Base-by-base conservation (phyloP, 2,329 filamentous ascomycete species). In the Colletotrichum simmondsii region DNA sequence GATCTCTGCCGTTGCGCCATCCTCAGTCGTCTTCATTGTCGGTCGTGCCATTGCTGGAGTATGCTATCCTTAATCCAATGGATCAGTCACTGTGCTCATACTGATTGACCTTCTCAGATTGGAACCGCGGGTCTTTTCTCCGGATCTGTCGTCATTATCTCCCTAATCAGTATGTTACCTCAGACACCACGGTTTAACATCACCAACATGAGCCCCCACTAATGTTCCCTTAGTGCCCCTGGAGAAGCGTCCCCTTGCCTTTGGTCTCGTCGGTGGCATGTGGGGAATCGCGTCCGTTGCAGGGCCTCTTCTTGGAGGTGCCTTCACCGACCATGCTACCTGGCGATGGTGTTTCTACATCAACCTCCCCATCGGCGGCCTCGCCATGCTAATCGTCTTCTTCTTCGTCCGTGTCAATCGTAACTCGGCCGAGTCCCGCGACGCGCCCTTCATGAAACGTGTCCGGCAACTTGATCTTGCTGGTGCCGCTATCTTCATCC, bases 261-360 rank as follows among this genome's bases (percentile, higher is more conserved):
- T 89, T 66, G 89, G 88, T 32, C 78, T 90, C 52, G 83, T 90
- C 52, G 87, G 87, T 10, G 87, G 84, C 63, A 88, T 90, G 82
- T 91, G 87, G 80, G 89, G 89, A 16, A 84, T 91, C 61, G 88
- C 88, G 57, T 83, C 81, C 35, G 86, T 89, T 7, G 84, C 85
- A 3, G 87, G 87, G 0, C 87, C 87, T 8, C 77, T 89, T 16
- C 79, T 88, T 5, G 87, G 87, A 7, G 87, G 87, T 26, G 86
- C 78, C 7, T 87, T 89, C 53, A 86, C 87, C 2, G 83, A 88
- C 30, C 80, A 85, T 26, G 80, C 82, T 3, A 85, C 85, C 11
- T 89, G 87, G 87, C 81, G 87, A 30, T 89, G 87, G 87, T 88
- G 87, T 75, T 88, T 88, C 74, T 83, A 83, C 67, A 78, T 84